Conservation (phyloP, 2,329 filamentous ascomycete genomes). For the Nigrospora sphaerica region DNA sequence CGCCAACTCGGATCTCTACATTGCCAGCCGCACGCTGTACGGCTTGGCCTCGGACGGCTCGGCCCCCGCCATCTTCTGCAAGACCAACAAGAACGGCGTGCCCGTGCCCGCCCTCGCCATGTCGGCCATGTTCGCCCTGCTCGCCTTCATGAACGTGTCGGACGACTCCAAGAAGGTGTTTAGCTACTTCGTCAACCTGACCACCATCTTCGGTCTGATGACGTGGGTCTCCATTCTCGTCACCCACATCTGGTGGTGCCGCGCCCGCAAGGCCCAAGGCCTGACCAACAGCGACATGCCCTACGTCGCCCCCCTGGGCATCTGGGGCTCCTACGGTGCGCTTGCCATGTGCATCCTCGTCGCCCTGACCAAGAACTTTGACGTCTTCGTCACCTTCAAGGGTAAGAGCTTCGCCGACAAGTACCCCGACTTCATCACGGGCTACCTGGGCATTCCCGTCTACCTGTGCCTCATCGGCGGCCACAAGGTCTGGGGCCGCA, state of each 20-base stretch:
- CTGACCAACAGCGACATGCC: slow-evolving; percentile 48
- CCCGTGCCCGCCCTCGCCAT: slow-evolving; percentile 58
- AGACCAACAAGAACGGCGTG: slow-evolving; percentile 64
- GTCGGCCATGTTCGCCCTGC: slow-evolving; percentile 54
- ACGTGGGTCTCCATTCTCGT: slow-evolving; percentile 64
- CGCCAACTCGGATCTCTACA: slow-evolving; percentile 73
- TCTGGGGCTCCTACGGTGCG: slow-evolving; percentile 59
- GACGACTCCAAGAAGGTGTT: slow-evolving; percentile 52
- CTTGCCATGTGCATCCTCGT: slow-evolving; percentile 67
- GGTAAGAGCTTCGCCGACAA: slow-evolving; percentile 35
- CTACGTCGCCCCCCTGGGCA: slow-evolving; percentile 66
- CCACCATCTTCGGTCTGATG: slow-evolving; percentile 59
- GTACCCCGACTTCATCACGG: slow-evolving; percentile 71
- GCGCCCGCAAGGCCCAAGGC: slow-evolving; percentile 53
- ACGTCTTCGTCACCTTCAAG: slow-evolving; percentile 65
- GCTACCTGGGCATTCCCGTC: slow-evolving; percentile 69
- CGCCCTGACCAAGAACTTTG: slow-evolving; percentile 75
- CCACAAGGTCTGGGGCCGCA: slow-evolving; percentile 46
- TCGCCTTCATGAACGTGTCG: slow-evolving; percentile 62
- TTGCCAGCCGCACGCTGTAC: slow-evolving; percentile 65
- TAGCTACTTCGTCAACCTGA: slow-evolving; percentile 60
- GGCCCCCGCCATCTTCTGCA: slow-evolving; percentile 64
- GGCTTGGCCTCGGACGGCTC: slow-evolving; percentile 66
- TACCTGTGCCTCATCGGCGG: slow-evolving; percentile 65
- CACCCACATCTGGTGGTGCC: slow-evolving; percentile 60